Conservation (phyloP, 495 filamentous ascomycete genomes). For the Penicillium fimorum region DNA sequence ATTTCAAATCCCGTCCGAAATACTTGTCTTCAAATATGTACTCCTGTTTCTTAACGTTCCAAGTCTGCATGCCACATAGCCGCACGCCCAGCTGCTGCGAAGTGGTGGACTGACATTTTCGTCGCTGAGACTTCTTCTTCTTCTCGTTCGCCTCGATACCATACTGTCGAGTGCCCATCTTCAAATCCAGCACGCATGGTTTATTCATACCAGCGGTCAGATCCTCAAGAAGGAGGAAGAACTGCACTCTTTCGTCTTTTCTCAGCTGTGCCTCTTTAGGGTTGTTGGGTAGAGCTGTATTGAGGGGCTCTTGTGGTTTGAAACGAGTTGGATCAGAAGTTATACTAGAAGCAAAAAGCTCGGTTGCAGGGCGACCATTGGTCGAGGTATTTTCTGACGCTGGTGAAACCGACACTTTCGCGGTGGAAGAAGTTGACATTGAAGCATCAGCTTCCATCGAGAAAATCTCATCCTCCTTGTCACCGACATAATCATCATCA, state of each 20-base stretch:
- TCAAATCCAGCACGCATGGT: constrained; percentile 94
- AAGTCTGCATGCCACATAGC: constrained; percentile 93
- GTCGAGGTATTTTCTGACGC: constrained; percentile 5
- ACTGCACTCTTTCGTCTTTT: constrained; percentile 73
- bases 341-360: constrained; percentile 7
- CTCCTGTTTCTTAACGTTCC: constrained; percentile 78
- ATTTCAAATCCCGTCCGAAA: constrained; percentile 85
- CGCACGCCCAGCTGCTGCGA: constrained; percentile 89
- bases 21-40: constrained; percentile 97
- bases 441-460: constrained; percentile 62
- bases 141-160: constrained; percentile 90
- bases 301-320: constrained; percentile 13
- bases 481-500: constrained; percentile 80
- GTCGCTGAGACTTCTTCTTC: constrained; percentile 88
- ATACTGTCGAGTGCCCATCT: constrained; percentile 99
- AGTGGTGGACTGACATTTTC: constrained; percentile 89
- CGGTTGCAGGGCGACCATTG: not conserved
- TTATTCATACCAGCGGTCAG: constrained; percentile 94
- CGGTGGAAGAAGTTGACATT: constrained; percentile 5
- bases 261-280: constrained; percentile 76
- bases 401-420: constrained; percentile 9
- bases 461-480: constrained; percentile 73
- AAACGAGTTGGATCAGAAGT: constrained; percentile 4
- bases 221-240: constrained; percentile 94
- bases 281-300: constrained; percentile 56